Percentiles rank a stretch among this genome's conserved stretches.
These are phyloP conservation scores for Podaxis carcinomalis DNA, from an alignment of 768 basidiomycete genomes.

Conservation along the genomic window DNA sequence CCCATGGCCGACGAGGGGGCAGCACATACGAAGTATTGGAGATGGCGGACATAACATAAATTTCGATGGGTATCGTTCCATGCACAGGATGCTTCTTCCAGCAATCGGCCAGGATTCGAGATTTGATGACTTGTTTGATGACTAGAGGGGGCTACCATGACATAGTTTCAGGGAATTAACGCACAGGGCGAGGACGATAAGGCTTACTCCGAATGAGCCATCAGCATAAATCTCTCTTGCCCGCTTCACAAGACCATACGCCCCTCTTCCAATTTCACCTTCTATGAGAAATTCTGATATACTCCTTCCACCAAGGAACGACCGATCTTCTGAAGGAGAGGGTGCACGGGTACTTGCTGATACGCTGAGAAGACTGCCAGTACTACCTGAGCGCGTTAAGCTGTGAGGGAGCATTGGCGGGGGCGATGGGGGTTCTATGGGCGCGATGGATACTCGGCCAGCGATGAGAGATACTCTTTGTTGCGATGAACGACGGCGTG, in stretches of 20 bases:
- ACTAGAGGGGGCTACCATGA: conserved; percentile 74
- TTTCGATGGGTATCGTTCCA: conserved; percentile 98
- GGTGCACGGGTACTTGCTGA: conserved; percentile 60
- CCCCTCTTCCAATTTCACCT: conserved; percentile 87
- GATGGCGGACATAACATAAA: conserved; percentile 89
- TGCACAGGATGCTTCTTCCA: conserved; percentile 97
- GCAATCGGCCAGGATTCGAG: conserved; percentile 96
- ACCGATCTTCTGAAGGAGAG: conserved; percentile 46
- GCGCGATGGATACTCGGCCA: conserved; percentile 74
- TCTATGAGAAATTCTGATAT: conserved; percentile 87
- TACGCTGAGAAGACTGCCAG: conserved; percentile 58
- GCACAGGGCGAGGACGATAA: conserved; percentile 12
- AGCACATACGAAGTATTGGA: conserved; percentile 77
- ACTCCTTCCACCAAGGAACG: conserved; percentile 58
- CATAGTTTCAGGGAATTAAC: conserved; percentile 15
- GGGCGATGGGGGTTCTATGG: conserved; percentile 69
- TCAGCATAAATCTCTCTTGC: conserved; percentile 74
- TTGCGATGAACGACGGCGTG: conserved; percentile 76
- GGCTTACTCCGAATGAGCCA: conserved; percentile 79
- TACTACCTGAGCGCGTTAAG: conserved; percentile 60
- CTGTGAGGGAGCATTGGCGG: conserved; percentile 57
- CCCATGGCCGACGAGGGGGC: conserved; percentile 79
- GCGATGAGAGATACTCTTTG: conserved; percentile 83
- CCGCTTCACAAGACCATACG: conserved; percentile 92
- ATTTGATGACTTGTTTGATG: conserved; percentile 98